Base-by-base conservation (phyloP, 140 eudicot species). In the Oenanthe javanica region DNA sequence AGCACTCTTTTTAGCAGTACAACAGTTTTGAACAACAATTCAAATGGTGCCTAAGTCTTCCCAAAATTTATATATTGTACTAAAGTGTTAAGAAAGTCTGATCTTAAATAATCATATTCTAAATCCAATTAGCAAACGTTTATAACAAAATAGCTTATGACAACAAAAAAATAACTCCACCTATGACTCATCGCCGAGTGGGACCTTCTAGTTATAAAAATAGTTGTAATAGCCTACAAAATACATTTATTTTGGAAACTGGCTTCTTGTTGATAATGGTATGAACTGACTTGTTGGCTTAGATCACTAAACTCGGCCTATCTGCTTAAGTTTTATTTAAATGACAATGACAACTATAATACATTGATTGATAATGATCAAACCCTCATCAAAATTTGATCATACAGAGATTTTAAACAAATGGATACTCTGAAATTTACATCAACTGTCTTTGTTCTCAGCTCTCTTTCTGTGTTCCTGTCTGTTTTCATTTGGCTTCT, bases 401-500 rank as follows among this genome's bases (percentile, higher is more conserved):
- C n/a, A 4, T 15, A 57, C 11, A 57, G 1, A 64, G 2, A 1
- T 38, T 38, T 40, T 38, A 72, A 72, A 45, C 7, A 43, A 46
- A 74, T 74, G 77, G 77, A 46, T 46, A 1, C n/a, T 73, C 51
- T 46, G 38, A 31, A 12, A 46, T 9, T 43, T 74, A 4, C 55
- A 21, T 47, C 77, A 74, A 1, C 77, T 43, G 25, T 74, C 55
- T 43, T 74, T n/a, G 6, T 46, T 74, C 14, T 74, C 42, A 74
- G 77, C 55, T 42, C 52, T 73, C 15, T 84, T 31, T 82, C 70
- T 51, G 66, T 79, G 36, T 10, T 69, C 31, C 23, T 87, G 45
- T 79, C 76, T 46, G 40, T 61, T 64, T 74, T 82, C 45, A 23
- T 84, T 14, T 80, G 48, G 76, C 87, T 86, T 59, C 82, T 86